A percentile compares a stretch with the other conserved stretches of the same genome.
Evolutionary conservation across 495 filamentous ascomycete species (phyloP).

Genomic region (Neurospora sp.): DNA sequence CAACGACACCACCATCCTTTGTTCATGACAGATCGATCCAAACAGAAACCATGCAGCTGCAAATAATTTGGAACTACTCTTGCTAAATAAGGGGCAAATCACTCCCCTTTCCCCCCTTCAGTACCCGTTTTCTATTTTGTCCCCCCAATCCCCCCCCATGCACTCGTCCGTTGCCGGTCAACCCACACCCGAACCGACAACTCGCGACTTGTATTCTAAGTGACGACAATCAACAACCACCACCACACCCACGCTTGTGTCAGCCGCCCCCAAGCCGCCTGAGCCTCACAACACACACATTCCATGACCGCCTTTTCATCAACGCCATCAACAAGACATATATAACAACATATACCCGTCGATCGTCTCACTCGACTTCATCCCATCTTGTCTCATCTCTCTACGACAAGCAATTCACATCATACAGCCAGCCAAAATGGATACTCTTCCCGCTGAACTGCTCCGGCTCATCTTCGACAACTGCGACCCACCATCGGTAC

Average conservation of each 20-base stretch:
- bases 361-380: not conserved
- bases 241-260: not conserved
- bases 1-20: conserved; percentile 4
- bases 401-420: not conserved
- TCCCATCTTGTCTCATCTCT: not conserved
- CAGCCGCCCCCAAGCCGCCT: not conserved
- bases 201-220: not conserved
- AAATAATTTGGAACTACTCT: conserved; percentile 1
- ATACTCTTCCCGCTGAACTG: conserved; percentile 36
- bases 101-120: not conserved
- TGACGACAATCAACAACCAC: not conserved
- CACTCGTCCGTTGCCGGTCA: not conserved
- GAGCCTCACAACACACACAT: not conserved
- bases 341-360: not conserved
- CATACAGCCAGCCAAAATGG: conserved; percentile 12
- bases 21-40: conserved; percentile 4
- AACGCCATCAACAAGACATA: not conserved
- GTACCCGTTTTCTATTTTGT: not conserved
- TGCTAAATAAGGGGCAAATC: not conserved
- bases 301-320: not conserved
- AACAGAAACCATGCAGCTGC: conserved; percentile 10
- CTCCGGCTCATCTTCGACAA: conserved; percentile 35
- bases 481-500: conserved; percentile 30
- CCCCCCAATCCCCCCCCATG: not conserved
- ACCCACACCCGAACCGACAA: not conserved